Percentiles rank a stretch among this genome's conserved stretches.
These are phyloP conservation scores for Tuber aestivum DNA, from an alignment of 495 filamentous ascomycete species.

Conservation along the genomic window DNA sequence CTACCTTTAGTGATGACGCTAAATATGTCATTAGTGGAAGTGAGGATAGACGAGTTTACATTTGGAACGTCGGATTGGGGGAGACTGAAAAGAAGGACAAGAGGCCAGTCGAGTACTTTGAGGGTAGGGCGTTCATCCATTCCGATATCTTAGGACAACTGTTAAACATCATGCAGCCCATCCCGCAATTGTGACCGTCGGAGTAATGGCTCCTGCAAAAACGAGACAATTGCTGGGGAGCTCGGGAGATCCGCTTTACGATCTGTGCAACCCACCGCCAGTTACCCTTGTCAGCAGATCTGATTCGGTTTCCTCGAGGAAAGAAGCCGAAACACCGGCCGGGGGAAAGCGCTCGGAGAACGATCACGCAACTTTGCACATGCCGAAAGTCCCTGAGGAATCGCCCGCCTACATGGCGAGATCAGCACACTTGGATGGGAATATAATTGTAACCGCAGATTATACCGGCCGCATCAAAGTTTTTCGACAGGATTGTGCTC, in stretches of 20 bases:
- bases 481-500: conserved; percentile 89
- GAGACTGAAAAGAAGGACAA: conserved; percentile 66
- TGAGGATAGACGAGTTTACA: conserved; percentile 81
- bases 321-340: conserved; percentile 26
- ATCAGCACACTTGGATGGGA: conserved; percentile 63
- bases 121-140: conserved; percentile 43
- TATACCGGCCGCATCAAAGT: conserved; percentile 84
- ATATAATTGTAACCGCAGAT: conserved; percentile 90
- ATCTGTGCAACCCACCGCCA: conserved; percentile 92
- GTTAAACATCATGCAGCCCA: conserved; percentile 52
- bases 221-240: conserved; percentile 69
- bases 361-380: conserved; percentile 33
- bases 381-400: conserved; percentile 25
- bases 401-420: conserved; percentile 33
- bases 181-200: conserved; percentile 76
- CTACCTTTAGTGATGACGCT: conserved; percentile 80
- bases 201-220: conserved; percentile 72
- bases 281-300: conserved; percentile 74
- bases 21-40: conserved; percentile 87
- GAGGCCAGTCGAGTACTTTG: conserved; percentile 75
- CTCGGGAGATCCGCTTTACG: conserved; percentile 88
- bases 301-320: conserved; percentile 49
- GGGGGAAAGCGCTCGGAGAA: conserved; percentile 32
- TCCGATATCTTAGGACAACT: conserved; percentile 11
- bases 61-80: conserved; percentile 66